These are phyloP conservation scores for Schizophyllum amplum DNA, from an alignment of 1,284 basidiomycete species.

Conservation along the genomic window DNA sequence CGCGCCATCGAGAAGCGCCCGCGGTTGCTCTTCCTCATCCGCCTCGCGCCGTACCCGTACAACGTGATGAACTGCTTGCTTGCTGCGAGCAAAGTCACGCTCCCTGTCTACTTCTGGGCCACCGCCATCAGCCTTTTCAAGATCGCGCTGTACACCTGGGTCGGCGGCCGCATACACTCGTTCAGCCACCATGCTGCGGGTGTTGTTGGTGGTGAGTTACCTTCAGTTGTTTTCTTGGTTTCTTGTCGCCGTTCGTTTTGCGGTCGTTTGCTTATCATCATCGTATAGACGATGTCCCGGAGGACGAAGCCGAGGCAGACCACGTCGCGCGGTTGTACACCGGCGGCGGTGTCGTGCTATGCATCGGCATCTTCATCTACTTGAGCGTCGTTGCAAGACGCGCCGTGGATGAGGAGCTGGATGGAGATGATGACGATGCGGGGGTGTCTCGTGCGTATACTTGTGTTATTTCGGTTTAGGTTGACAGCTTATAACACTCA, in stretches of 20 bases:
- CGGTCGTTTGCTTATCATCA: constrained; percentile 18
- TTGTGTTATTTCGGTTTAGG: too few relatives aligned
- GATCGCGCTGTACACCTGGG: constrained; percentile 77
- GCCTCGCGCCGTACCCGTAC: constrained; percentile 78
- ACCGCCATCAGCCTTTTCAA: constrained; percentile 81
- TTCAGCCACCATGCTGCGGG: constrained; percentile 50
- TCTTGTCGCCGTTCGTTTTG: too few relatives aligned
- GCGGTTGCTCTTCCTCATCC: constrained; percentile 77
- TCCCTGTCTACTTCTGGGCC: constrained; percentile 72
- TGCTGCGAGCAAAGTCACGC: constrained; percentile 37
- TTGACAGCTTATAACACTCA: too few relatives aligned
- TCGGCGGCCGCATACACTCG: constrained; percentile 77
- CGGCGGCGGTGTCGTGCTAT: constrained; percentile 61
- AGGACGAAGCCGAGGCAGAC: constrained; percentile 38
- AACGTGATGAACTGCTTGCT: constrained; percentile 89
- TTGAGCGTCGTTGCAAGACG: constrained; percentile 71
- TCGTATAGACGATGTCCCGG: constrained; percentile 15
- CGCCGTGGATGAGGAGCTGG: constrained; percentile 75
- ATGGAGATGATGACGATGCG: constrained; percentile 35
- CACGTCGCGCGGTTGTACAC: constrained; percentile 58
- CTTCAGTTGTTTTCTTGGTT: too few relatives aligned
- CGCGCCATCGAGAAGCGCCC: constrained; percentile 84
- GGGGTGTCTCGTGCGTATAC: constrained; percentile 27
- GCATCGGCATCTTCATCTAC: constrained; percentile 72
- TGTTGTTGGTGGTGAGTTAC: neutral